Conservation (phyloP, 108 stramenopile genomes). For the Nitzschia palea region DNA sequence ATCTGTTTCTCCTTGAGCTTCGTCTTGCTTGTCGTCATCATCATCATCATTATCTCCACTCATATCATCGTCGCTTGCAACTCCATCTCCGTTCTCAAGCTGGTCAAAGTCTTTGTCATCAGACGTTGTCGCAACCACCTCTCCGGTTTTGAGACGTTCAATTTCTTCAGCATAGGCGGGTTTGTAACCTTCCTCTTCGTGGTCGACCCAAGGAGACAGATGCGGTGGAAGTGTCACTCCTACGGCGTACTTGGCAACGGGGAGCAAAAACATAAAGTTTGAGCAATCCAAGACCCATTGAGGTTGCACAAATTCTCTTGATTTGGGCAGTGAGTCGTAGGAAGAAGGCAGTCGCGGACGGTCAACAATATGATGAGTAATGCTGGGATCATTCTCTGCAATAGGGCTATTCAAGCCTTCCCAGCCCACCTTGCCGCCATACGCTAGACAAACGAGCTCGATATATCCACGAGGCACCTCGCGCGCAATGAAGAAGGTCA, state of each 20-base stretch:
- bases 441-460: slow-evolving; percentile 89
- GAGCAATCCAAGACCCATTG: slow-evolving; percentile 97
- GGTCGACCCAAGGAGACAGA: slow-evolving; percentile 97
- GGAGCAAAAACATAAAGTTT: slow-evolving; percentile 91
- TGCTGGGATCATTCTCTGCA: slow-evolving; percentile 70
- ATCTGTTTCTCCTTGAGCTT: slow-evolving; percentile 30
- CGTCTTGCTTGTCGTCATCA: slow-evolving; percentile 36
- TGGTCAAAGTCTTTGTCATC: slow-evolving; percentile 31
- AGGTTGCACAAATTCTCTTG: slow-evolving; percentile 95
- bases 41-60: slow-evolving; percentile 27
- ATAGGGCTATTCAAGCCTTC: slow-evolving; percentile 91
- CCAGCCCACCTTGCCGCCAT: slow-evolving; percentile 94
- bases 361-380: slow-evolving; percentile 96
- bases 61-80: slow-evolving; percentile 24
- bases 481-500: slow-evolving; percentile 90
- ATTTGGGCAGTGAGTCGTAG: slow-evolving; percentile 67
- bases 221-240: slow-evolving; percentile 95
- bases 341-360: slow-evolving; percentile 73
- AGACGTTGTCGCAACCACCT: slow-evolving; percentile 35
- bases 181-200: slow-evolving; percentile 96
- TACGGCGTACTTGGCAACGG: slow-evolving; percentile 84
- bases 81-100: slow-evolving; percentile 15
- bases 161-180: slow-evolving; percentile 97
- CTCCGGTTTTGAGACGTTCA: slow-evolving; percentile 84
- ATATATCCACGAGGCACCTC: slow-evolving; percentile 93